Base-by-base conservation (phyloP, 2,329 filamentous ascomycete species). In the Alternaria sp. region DNA sequence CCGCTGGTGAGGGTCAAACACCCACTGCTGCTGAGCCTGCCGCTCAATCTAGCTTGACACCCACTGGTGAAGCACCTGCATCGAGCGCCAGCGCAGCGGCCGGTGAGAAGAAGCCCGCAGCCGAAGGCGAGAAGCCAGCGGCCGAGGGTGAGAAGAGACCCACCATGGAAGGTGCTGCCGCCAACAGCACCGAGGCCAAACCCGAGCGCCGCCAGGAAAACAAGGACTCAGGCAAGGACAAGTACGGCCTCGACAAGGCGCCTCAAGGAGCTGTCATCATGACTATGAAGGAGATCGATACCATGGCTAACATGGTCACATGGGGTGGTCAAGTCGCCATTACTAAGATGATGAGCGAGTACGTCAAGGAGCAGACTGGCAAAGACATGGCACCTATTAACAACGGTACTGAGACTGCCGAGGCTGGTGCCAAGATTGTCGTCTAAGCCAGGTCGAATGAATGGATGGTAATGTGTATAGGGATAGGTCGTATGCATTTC, bases 311-410 rank as follows among this genome's bases (percentile, higher is more conserved):
- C 38, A 44, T 67, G 18, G 54, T 68, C 16, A 49, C 57, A 8
- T 77, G 74, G 72, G 74, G 68, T 56, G 72, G 72, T 18, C 69
- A 76, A 55, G 69, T 68, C 9, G 69, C 74, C 4, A 73, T 78
- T 46, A 71, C 65, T 9, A 51, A 75, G 68, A 78, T 78, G 74
- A 77, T 78, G 75, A 73, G 57, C 56, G 70, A 77, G 7, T 77
- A 71, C 41, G 71, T 75, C 43, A 70, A 74, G 65, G 64, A 51
- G 6, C 68, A 74, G 64, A 72, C 68, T 7, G 70, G 70, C 4
- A 60, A 60, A 46, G 68, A 54, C 3, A 41, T 68, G 4, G 55
- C 54, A 2, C 43, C 55, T 12, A 34, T 57, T 6, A 51, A 20
- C 27, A 46, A 38, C n/a, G 44, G 22, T 10, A 41, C 54, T 22